Evolutionary conservation across 139 green algal genomes (phyloP).

Genomic region (Limnomonas spitsbergensis): DNA sequence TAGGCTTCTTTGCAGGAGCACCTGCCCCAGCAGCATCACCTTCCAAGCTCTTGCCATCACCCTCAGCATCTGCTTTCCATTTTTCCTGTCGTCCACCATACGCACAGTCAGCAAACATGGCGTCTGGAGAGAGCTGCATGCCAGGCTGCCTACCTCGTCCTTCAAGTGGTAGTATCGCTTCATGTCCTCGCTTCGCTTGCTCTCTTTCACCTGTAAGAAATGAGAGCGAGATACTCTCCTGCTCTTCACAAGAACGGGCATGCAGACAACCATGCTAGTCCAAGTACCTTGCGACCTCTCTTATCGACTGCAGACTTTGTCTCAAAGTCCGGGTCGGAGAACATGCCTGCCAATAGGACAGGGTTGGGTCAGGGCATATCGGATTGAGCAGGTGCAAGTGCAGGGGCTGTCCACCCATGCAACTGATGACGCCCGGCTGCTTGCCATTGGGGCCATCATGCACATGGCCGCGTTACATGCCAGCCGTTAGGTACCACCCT

Average conservation of each 20-base stretch:
- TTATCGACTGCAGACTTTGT: conserved; percentile 66
- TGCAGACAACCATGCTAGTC: background rate
- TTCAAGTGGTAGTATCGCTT: conserved; percentile 73
- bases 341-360: conserved; percentile 67
- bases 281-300: conserved; percentile 69
- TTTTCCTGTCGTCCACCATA: too few species aligned
- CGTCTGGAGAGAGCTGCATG: too few species aligned
- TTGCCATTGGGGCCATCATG: too few species aligned
- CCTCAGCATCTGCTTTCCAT: too few species aligned
- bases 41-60: too few species aligned
- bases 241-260: background rate
- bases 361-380: background rate
- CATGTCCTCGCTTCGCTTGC: conserved; percentile 49
- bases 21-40: too few species aligned
- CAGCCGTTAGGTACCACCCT: too few species aligned
- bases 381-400: background rate
- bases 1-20: too few species aligned
- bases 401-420: background rate
- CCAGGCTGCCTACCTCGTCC: too few species aligned
- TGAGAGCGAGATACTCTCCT: background rate
- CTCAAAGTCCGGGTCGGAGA: conserved; percentile 74
- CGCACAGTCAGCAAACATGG: too few species aligned
- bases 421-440: conserved; percentile 7
- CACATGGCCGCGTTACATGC: too few species aligned
- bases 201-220: conserved; percentile 5